A percentile compares a stretch with the other conserved stretches of the same genome.
These are phyloP conservation scores for Porcisia hertigi DNA, from an alignment of 208 protist species.

Conservation along the genomic window DNA sequence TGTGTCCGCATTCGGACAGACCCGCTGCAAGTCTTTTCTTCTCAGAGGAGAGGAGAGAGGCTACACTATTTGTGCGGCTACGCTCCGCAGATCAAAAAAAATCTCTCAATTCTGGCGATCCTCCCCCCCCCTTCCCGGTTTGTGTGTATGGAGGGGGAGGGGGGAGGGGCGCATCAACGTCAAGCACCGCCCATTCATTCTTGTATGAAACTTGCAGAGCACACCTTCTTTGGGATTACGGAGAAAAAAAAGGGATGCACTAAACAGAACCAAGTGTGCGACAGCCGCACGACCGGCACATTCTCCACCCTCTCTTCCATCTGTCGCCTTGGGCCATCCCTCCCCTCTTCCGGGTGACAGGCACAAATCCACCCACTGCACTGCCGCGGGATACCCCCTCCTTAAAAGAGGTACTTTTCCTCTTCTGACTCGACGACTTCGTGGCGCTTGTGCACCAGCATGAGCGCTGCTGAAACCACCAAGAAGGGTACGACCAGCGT, in stretches of 20 bases:
- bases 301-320: no score
- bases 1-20: neutral
- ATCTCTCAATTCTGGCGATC: neutral
- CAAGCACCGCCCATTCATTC: no score
- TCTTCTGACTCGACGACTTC: conserved; percentile 26
- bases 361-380: neutral
- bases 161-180: neutral
- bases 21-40: no score
- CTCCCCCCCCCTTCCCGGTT: neutral
- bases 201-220: neutral
- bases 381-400: neutral
- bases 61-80: no score
- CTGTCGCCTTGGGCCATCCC: no score
- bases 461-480: conserved; percentile 48
- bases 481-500: conserved; percentile 80
- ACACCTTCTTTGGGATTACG: neutral
- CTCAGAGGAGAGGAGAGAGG: neutral
- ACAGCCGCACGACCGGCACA: neutral
- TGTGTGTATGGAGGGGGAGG: no score
- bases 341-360: no score
- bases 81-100: neutral
- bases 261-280: neutral
- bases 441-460: conserved; percentile 68
- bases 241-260: neutral
- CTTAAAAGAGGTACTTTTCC: conserved; percentile 13